Percentiles rank a stretch among this genome's conserved stretches.
Evolutionary conservation across 2,329 filamentous ascomycete species (phyloP).

Genomic region (Orbilia blumenaviensis): DNA sequence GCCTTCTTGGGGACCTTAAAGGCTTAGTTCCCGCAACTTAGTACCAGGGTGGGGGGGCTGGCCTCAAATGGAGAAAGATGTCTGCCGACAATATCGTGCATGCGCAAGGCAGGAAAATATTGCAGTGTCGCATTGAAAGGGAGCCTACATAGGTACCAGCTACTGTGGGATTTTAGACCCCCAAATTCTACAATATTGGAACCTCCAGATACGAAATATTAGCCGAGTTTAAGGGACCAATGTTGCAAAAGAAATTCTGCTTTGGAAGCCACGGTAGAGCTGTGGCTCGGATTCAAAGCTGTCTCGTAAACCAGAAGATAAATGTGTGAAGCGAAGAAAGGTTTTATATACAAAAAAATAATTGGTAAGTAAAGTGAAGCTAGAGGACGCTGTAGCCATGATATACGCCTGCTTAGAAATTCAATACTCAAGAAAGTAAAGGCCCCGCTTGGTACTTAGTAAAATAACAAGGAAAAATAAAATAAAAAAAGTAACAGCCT

Average conservation of each 20-base stretch:
- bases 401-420: slow-evolving; percentile 41
- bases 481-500: background rate
- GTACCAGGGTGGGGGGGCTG: slow-evolving; percentile 30
- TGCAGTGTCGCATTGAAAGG: slow-evolving; percentile 21
- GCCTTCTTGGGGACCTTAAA: background rate
- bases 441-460: background rate
- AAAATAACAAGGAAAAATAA: background rate
- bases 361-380: slow-evolving; percentile 7
- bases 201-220: slow-evolving; percentile 10
- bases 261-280: slow-evolving; percentile 5
- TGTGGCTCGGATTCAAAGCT: background rate
- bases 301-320: slow-evolving; percentile 19
- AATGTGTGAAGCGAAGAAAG: slow-evolving; percentile 29
- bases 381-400: slow-evolving; percentile 23
- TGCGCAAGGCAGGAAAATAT: background rate
- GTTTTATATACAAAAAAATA: slow-evolving; percentile 38
- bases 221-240: slow-evolving; percentile 20
- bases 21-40: background rate
- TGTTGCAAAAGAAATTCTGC: background rate
- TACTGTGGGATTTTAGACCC: background rate
- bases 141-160: background rate
- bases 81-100: slow-evolving; percentile 39
- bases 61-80: slow-evolving; percentile 46
- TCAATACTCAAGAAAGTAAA: slow-evolving; percentile 11
- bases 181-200: background rate